Percentiles rank a stretch among this genome's conserved stretches.
phyloP scores from a whole-genome alignment of 2,329 filamentous ascomycete species.

The Pseudogymnoascus sp. region DNA sequence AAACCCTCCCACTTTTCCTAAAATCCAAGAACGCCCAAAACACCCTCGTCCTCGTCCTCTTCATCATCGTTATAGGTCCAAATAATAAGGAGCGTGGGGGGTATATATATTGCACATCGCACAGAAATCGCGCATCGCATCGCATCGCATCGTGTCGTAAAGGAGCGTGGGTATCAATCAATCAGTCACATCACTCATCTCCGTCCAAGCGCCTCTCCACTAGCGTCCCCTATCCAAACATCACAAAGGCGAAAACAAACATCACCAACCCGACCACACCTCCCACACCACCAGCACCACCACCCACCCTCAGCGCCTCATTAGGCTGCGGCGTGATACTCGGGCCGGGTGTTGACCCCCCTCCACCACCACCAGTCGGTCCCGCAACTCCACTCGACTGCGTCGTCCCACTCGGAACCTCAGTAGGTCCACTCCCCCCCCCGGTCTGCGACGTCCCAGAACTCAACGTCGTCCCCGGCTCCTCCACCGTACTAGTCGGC shows the following conservation, averaged over 20 bases:
- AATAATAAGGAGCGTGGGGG: background rate
- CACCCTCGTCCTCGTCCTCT: too few relatives aligned
- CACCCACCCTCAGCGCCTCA: background rate
- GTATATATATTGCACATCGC: background rate
- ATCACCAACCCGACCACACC: background rate
- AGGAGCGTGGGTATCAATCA: background rate
- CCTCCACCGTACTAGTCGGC: background rate
- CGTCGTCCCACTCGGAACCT: background rate
- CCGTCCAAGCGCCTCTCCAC: too few relatives aligned
- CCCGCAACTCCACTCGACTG: background rate
- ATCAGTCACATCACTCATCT: background rate
- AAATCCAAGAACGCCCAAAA: background rate
- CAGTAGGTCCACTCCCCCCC: background rate
- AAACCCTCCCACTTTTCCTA: background rate
- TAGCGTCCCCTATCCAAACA: background rate
- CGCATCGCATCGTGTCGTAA: background rate
- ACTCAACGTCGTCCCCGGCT: background rate
- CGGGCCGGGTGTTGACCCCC: background rate
- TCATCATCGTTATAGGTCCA: background rate
- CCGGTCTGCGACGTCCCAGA: background rate
- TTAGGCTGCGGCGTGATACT: background rate
- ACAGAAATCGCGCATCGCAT: background rate
- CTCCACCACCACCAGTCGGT: background rate
- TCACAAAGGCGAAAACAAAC: background rate
- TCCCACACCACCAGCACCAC: background rate